These are phyloP conservation scores for Lentinula lateritia DNA, from an alignment of 768 basidiomycete genomes.

Conservation along the genomic window DNA sequence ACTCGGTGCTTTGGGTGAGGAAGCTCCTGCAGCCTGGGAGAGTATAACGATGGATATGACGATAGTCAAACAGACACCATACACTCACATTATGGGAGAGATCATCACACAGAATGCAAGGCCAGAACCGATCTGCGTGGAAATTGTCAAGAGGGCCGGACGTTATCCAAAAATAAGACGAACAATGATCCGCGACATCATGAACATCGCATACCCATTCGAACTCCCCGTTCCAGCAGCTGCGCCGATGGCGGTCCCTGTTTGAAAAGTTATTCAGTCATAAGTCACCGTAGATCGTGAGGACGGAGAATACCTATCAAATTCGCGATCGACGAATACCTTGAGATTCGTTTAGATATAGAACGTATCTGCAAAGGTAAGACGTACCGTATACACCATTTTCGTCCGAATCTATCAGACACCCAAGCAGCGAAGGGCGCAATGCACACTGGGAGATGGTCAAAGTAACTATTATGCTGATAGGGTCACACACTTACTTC, in stretches of 20 bases:
- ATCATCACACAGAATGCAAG: slow-evolving; percentile 2
- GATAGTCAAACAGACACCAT: background rate
- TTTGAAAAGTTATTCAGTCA: background rate
- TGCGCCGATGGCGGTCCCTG: slow-evolving; percentile 4
- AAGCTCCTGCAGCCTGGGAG: slow-evolving; percentile 3
- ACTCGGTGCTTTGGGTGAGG: slow-evolving; percentile 6
- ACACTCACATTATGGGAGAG: slow-evolving; percentile 3
- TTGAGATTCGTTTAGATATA: background rate
- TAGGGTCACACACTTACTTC: background rate
- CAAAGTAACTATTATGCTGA: background rate
- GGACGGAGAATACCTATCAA: background rate
- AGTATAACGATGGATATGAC: background rate
- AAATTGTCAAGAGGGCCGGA: background rate
- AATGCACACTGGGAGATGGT: background rate
- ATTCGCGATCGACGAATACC: background rate
- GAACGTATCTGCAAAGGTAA: too few species aligned
- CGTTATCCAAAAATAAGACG: background rate
- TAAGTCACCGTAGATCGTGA: background rate
- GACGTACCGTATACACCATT: slow-evolving; percentile 6
- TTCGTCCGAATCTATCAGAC: slow-evolving; percentile 3
- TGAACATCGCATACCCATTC: slow-evolving; percentile 8
- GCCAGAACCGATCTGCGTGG: slow-evolving; percentile 2
- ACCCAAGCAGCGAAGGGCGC: slow-evolving; percentile 2
- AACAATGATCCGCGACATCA: slow-evolving; percentile 8
- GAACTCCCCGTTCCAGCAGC: background rate